phyloP scores from a whole-genome alignment of 805 yeast genomes.

The Candida hungchunana region DNA sequence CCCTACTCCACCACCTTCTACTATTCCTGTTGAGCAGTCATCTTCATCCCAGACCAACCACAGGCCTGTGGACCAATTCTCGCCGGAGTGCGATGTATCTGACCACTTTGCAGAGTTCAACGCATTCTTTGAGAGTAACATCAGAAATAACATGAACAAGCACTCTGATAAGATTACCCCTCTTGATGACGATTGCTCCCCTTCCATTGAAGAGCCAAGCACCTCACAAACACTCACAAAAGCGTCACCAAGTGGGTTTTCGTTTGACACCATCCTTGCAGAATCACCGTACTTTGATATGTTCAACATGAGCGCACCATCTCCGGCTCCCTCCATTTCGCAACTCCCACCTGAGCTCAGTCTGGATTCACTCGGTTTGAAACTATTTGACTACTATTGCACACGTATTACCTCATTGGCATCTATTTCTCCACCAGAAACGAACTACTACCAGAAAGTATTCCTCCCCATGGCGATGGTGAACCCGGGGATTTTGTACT shows the following conservation, averaged over 20 bases:
- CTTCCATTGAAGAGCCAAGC: background rate
- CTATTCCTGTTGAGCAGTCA: background rate
- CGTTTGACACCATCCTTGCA: constrained; percentile 7
- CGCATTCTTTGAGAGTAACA: constrained; percentile 24
- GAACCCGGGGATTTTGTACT: constrained; percentile 45
- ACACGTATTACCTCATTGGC: constrained; percentile 43
- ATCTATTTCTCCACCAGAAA: constrained; percentile 43
- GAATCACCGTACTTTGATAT: constrained; percentile 14
- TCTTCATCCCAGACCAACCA: constrained; percentile 1
- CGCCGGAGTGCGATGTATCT: constrained; percentile 15
- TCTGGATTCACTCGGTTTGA: constrained; percentile 40
- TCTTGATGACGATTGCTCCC: constrained; percentile 7
- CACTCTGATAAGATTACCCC: constrained; percentile 15
- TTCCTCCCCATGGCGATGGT: constrained; percentile 49
- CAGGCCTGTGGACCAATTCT: background rate
- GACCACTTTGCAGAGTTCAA: constrained; percentile 18
- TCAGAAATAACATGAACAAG: constrained; percentile 17
- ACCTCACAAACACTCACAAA: background rate
- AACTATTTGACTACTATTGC: constrained; percentile 47
- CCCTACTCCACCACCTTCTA: constrained; percentile 8
- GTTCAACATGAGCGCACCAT: constrained; percentile 14
- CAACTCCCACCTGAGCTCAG: constrained; percentile 22
- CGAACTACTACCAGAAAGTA: constrained; percentile 48
- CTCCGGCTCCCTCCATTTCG: constrained; percentile 11
- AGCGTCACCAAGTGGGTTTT: constrained; percentile 3